Percentiles rank a stretch among this genome's conserved stretches.
Conservation (phyloP, 176 grass and related monocot species). For the Coix lacrymajobi region DNA sequence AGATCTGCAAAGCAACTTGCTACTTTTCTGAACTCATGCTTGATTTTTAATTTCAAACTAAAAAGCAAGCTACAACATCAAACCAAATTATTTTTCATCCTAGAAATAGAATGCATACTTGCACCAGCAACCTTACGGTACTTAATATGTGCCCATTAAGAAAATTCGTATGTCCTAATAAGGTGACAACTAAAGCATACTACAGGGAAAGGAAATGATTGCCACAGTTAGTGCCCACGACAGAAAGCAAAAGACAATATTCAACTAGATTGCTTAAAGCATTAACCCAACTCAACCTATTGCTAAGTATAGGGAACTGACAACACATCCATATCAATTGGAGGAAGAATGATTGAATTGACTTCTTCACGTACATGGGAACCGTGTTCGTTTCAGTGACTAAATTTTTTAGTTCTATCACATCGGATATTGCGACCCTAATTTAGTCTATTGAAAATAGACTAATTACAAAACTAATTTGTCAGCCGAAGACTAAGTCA, state of each 20-base stretch:
- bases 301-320: background rate
- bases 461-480: no score
- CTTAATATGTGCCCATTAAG: no score
- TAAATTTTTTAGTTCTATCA: no score
- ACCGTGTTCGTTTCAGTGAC: no score
- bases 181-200: background rate
- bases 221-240: background rate
- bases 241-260: background rate
- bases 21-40: background rate
- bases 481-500: no score
- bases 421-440: no score
- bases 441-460: no score
- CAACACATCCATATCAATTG: slow-evolving; percentile 4
- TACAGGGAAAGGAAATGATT: slow-evolving; percentile 4
- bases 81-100: background rate
- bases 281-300: background rate
- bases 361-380: background rate
- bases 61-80: background rate
- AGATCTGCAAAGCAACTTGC: background rate
- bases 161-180: no score
- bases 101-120: background rate
- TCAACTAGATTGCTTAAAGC: slow-evolving; percentile 10
- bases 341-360: background rate
- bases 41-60: background rate
- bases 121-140: background rate